These are phyloP conservation scores for Aspergillaceae sp. DNA, from an alignment of 2,329 filamentous ascomycete species.

Conservation along the genomic window DNA sequence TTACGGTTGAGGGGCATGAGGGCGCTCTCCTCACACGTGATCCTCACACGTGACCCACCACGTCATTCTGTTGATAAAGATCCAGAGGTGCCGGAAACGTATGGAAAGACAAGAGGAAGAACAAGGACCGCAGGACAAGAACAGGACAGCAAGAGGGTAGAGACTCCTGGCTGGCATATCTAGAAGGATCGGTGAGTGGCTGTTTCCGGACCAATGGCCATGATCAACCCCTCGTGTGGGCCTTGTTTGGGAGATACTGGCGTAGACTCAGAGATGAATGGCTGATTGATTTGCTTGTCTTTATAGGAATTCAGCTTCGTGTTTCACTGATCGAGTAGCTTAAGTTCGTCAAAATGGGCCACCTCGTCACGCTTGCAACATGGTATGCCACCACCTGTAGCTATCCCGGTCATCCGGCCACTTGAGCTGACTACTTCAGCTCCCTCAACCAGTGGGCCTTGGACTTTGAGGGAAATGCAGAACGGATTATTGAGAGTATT, in stretches of 20 bases:
- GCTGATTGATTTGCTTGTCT: not conserved
- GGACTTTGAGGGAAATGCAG: constrained; percentile 56
- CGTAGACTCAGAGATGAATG: not conserved
- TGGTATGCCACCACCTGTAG: constrained; percentile 22
- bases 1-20: constrained; percentile 8
- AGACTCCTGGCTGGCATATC: too few relatives aligned
- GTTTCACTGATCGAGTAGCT: too few relatives aligned
- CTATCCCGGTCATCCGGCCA: too few relatives aligned
- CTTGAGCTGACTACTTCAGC: constrained; percentile 5
- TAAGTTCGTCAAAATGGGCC: constrained; percentile 23
- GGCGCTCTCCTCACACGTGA: constrained; percentile 21
- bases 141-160: not conserved
- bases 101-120: too few relatives aligned
- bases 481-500: constrained; percentile 57
- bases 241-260: not conserved
- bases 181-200: too few relatives aligned
- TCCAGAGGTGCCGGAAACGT: too few relatives aligned
- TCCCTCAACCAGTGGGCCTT: constrained; percentile 45
- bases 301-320: too few relatives aligned
- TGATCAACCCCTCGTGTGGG: not conserved
- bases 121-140: not conserved
- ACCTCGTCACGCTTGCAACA: constrained; percentile 38
- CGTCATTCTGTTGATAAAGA: constrained; percentile 7
- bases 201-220: too few relatives aligned
- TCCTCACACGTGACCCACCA: not conserved